Evolutionary conservation across 768 basidiomycete genomes (phyloP), one percentile per base, ranked within the genome.

Genomic region (Tricholoma flavovirens): DNA sequence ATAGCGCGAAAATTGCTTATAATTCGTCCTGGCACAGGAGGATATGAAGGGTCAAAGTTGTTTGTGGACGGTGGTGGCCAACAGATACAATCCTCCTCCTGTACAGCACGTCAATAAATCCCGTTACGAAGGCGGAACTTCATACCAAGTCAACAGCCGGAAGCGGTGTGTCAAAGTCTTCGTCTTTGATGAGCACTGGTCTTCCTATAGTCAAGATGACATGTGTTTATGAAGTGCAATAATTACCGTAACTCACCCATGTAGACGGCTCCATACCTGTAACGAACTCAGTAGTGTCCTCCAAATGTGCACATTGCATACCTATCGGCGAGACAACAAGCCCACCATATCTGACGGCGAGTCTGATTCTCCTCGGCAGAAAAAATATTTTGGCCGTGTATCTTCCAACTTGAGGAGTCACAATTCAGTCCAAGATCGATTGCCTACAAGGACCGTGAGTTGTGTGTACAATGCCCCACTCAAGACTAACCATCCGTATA

Each of bases 381-480:
- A 61, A 91, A 89, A 33, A 91, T 67, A 55, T 77, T 76, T 48
- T 74, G 77, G 12, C 82, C 83, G 55, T 82, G 75, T 53, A 80
- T 76, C 62, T 83, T 83, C 89, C 90, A 93, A 53, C 78, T 81
- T 22, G 85, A 81, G 4, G 89, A 82, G 61, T 88, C 82, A 26
- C 88, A 87, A 64, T 93, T 90, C 59, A 93, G 73, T 30, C 90
- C 90, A 14, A 93, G 72, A 66, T 93, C 90, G 59, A 85, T 79
- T 0, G 90, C 90, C 88, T 90, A 57, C 21, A 52, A 42, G 38
- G 55, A 29, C 53, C 7, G 36, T 50, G 53, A 29, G 30, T 54
- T 33, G 33, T 45, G 17, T 60, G 51, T 14, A 40, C 11, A n/a
- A 19, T 54, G 5, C 7, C 5, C 21, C 33, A 24, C 24, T 35